Percentiles rank a stretch among this genome's conserved stretches.
phyloP scores from a whole-genome alignment of 2,329 filamentous ascomycete genomes.

The Plenodomus tracheiphilus region DNA sequence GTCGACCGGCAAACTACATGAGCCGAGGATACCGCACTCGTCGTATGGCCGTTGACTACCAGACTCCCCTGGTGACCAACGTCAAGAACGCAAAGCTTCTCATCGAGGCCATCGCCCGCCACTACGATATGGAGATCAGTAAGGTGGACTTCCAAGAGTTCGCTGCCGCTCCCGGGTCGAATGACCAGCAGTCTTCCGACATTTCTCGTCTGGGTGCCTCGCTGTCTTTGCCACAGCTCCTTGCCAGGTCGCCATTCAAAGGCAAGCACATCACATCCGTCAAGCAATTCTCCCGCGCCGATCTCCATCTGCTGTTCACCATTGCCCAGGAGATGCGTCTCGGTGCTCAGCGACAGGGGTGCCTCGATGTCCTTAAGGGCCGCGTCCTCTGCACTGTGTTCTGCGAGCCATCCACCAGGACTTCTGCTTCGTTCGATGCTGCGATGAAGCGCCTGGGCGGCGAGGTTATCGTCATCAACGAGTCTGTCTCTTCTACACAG shows the following conservation, averaged over 20 bases:
- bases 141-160: slow-evolving; percentile 92
- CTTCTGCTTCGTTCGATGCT: slow-evolving; percentile 92
- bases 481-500: slow-evolving; percentile 81
- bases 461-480: slow-evolving; percentile 78
- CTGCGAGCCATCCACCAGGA: slow-evolving; percentile 96
- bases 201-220: slow-evolving; percentile 60
- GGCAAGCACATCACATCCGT: slow-evolving; percentile 89
- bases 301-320: slow-evolving; percentile 92
- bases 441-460: slow-evolving; percentile 98
- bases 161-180: slow-evolving; percentile 43
- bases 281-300: slow-evolving; percentile 81
- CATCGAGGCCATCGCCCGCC: slow-evolving; percentile 88
- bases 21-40: slow-evolving; percentile 95
- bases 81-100: slow-evolving; percentile 99
- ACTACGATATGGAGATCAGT: slow-evolving; percentile 81
- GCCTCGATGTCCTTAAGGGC: slow-evolving; percentile 83
- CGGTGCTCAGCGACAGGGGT: slow-evolving; percentile 88
- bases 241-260: slow-evolving; percentile 84
- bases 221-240: slow-evolving; percentile 67
- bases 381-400: slow-evolving; percentile 90
- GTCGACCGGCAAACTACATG: slow-evolving; percentile 97
- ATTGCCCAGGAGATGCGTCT: slow-evolving; percentile 97
- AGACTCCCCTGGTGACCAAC: slow-evolving; percentile 95
- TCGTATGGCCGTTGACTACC: slow-evolving; percentile 97
- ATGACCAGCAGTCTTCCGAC: slow-evolving; percentile 40